Conservation (phyloP, 2,329 filamentous ascomycete species). For the Diplodia scrobiculata region DNA sequence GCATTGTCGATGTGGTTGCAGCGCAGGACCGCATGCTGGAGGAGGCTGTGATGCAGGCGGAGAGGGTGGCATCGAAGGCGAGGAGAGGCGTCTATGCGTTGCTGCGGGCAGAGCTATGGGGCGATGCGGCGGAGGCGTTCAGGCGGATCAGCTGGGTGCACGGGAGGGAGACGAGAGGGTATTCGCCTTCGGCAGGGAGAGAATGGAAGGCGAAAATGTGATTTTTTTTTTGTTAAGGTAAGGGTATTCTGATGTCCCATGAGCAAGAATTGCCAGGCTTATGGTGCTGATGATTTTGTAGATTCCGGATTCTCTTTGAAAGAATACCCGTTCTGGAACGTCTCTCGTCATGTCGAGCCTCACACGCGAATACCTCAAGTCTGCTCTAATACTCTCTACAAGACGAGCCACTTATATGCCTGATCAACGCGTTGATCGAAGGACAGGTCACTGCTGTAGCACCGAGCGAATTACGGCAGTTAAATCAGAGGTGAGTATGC, state of each 20-base stretch:
- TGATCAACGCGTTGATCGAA: not conserved
- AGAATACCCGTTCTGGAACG: too few species aligned
- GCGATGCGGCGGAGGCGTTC: conserved; percentile 56
- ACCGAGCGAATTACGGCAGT: not conserved
- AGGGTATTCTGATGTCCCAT: not conserved
- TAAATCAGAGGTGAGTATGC: not conserved
- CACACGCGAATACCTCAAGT: too few species aligned
- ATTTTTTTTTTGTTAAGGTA: conserved; percentile 9
- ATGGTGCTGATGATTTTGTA: not conserved
- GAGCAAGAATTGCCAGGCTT: not conserved
- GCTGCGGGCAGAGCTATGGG: conserved; percentile 57
- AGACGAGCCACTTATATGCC: too few species aligned
- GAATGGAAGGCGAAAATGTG: conserved; percentile 54
- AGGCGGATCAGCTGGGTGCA: conserved; percentile 58
- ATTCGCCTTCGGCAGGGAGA: conserved; percentile 25
- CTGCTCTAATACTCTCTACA: too few species aligned
- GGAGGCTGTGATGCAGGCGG: conserved; percentile 53
- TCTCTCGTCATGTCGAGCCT: too few species aligned
- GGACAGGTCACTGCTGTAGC: not conserved
- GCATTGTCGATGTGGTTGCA: conserved; percentile 57
- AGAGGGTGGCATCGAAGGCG: conserved; percentile 47
- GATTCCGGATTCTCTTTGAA: too few species aligned
- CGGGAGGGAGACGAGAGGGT: conserved; percentile 48
- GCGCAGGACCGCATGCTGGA: conserved; percentile 43
- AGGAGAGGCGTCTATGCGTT: conserved; percentile 57